Base-by-base conservation (phyloP, 2,329 filamentous ascomycete genomes). In the Colletotrichum sp. region DNA sequence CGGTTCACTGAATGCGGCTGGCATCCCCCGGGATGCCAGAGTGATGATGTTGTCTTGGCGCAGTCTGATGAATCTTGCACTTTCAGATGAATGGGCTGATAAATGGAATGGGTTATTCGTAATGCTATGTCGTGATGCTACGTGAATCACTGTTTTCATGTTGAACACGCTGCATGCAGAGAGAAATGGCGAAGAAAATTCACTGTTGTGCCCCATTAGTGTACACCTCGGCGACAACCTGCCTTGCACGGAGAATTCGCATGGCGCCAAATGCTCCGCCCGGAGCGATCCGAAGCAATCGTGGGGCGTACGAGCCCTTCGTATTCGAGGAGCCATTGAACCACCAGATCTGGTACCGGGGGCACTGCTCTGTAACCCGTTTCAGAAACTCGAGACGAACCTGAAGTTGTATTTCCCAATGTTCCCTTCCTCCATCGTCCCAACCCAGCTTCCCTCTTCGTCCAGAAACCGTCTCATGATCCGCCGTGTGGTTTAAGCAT, bases 141-240 rank as follows among this genome's bases (percentile, higher is more conserved):
- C 16, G 3, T 4, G 0, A 22, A 48, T 4, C 4, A 22, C 10
- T 10, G 3, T 22, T 22, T 48, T 4, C 18, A 48, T 22, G 43
- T 13, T 5, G 10, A 48, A 48, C 9, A 22, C 18, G 1, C 43
- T 4, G 9, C 18, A n/a, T n/a, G 39, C 39, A 10, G 39, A n/a
- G 39, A 3, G 9, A 48, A 16, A 36, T 36, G 34, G 34, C 13
- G 7, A 16, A 36, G 6, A 48, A 48, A n/a, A 6, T 6, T n/a
- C 39, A 3, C 18, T 48, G 2, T n/a, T 3, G 16, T 5, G 18
- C 8, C 43, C 18, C 18, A 3, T 22, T 22, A 22, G 22, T 22
- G 1, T 12, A 5, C 0, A 48, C 8, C 16, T 3, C n/a, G 18
- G 1, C 18, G n/a, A 48, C 43, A 13, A 7, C 7, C 0, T 48